Percentiles rank a stretch among this genome's conserved stretches.
Conservation (phyloP, 495 filamentous ascomycete genomes). For the Extremus antarcticus region DNA sequence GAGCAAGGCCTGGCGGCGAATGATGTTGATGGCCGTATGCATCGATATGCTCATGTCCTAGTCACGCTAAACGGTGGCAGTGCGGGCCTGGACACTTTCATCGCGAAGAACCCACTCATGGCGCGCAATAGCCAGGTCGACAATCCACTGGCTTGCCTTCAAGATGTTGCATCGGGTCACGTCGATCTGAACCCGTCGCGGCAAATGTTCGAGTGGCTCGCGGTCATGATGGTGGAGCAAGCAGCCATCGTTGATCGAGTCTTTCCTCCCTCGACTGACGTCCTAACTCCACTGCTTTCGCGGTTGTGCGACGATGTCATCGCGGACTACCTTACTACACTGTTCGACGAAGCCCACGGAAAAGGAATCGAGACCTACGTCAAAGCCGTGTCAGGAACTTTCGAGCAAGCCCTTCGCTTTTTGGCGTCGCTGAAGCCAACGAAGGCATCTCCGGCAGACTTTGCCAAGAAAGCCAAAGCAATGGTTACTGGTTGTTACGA, state of each 20-base stretch:
- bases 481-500: constrained; percentile 68
- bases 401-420: constrained; percentile 72
- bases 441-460: constrained; percentile 46
- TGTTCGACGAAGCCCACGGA: constrained; percentile 85
- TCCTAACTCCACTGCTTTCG: constrained; percentile 66
- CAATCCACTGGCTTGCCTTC: constrained; percentile 72
- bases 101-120: constrained; percentile 77
- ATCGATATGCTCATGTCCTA: constrained; percentile 76
- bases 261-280: constrained; percentile 66
- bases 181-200: constrained; percentile 69
- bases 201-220: constrained; percentile 66
- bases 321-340: constrained; percentile 69
- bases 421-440: constrained; percentile 55
- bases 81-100: constrained; percentile 70
- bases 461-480: constrained; percentile 44
- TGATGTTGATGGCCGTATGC: constrained; percentile 82
- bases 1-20: constrained; percentile 78
- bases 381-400: constrained; percentile 74
- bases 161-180: constrained; percentile 39
- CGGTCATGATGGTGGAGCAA: constrained; percentile 70
- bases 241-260: constrained; percentile 69
- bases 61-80: constrained; percentile 70
- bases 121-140: constrained; percentile 60
- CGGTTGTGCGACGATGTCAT: constrained; percentile 77
- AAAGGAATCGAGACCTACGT: constrained; percentile 67